Evolutionary conservation across 495 filamentous ascomycete species (phyloP).

Genomic region (Lophiotrema nucula): DNA sequence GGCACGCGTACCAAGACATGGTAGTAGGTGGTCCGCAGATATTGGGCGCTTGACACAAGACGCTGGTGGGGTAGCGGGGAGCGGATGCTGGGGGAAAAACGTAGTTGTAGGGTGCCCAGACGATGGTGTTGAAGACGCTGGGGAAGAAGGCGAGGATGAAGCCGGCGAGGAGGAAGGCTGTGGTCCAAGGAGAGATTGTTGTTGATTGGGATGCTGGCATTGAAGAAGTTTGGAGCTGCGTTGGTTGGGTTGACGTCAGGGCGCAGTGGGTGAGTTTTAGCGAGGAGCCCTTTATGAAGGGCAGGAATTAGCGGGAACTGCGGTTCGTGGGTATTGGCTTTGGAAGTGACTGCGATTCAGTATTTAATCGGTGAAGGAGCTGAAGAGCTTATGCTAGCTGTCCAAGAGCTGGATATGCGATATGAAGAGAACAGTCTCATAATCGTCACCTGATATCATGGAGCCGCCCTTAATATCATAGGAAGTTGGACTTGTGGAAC

Average conservation of each 20-base stretch:
- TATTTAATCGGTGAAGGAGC: background rate
- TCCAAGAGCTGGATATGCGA: background rate
- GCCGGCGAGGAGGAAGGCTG: constrained; percentile 49
- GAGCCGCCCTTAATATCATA: too few species aligned
- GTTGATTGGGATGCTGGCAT: constrained; percentile 29
- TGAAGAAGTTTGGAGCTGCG: background rate
- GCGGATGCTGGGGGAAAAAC: constrained; percentile 28
- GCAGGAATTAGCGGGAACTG: background rate
- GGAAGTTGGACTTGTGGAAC: background rate
- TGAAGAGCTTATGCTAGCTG: constrained; percentile 9
- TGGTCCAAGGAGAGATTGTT: constrained; percentile 35
- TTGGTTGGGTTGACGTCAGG: constrained; percentile 32
- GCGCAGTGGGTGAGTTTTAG: constrained; percentile 16
- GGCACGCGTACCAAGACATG: constrained; percentile 23
- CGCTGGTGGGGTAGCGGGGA: constrained; percentile 12
- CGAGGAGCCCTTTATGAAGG: constrained; percentile 8
- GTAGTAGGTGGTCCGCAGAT: constrained; percentile 5
- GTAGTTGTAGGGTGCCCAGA: constrained; percentile 45
- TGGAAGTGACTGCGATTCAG: too few species aligned
- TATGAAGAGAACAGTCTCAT: too few species aligned
- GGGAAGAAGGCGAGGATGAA: constrained; percentile 59
- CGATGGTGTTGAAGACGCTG: constrained; percentile 50
- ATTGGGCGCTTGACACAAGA: constrained; percentile 16
- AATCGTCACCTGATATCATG: too few species aligned
- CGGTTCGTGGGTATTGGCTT: too few species aligned